Conservation (phyloP, 768 basidiomycete genomes). For the Auriculariales sp. region DNA sequence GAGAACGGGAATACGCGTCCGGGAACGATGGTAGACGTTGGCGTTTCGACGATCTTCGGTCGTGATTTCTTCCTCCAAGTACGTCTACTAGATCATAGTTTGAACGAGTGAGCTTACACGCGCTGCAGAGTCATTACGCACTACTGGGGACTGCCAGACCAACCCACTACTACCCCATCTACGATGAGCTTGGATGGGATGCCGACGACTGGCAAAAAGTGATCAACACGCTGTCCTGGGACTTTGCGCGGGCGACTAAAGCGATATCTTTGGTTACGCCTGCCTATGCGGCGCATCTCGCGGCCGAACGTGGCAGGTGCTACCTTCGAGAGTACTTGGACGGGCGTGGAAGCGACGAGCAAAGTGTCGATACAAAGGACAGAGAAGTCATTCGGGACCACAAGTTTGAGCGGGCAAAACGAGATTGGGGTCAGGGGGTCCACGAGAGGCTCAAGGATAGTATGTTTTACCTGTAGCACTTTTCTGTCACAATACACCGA, state of each 20-base stretch:
- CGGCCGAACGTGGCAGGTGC: constrained; percentile 64
- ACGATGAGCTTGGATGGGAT: constrained; percentile 57
- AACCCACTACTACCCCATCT: constrained; percentile 68
- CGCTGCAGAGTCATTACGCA: too few species aligned
- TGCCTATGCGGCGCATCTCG: constrained; percentile 42
- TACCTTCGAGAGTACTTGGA: constrained; percentile 63
- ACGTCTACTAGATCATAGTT: background rate
- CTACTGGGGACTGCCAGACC: constrained; percentile 32
- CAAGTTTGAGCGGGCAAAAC: constrained; percentile 37
- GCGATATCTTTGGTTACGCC: constrained; percentile 29
- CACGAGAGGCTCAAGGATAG: constrained; percentile 5
- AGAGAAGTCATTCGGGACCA: constrained; percentile 16
- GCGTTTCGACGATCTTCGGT: constrained; percentile 48
- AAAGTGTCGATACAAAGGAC: constrained; percentile 15
- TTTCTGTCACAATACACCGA: background rate
- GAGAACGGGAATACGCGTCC: constrained; percentile 47
- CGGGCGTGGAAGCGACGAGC: constrained; percentile 26
- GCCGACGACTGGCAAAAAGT: constrained; percentile 66
- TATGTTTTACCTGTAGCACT: background rate
- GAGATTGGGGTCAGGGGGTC: constrained; percentile 30
- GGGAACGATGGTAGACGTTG: constrained; percentile 70
- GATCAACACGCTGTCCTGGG: constrained; percentile 51
- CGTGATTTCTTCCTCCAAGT: constrained; percentile 40
- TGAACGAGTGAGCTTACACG: background rate
- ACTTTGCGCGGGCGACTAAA: constrained; percentile 73